Conservation (phyloP, 805 yeast species). For the Cyberlindnera saturnus region DNA sequence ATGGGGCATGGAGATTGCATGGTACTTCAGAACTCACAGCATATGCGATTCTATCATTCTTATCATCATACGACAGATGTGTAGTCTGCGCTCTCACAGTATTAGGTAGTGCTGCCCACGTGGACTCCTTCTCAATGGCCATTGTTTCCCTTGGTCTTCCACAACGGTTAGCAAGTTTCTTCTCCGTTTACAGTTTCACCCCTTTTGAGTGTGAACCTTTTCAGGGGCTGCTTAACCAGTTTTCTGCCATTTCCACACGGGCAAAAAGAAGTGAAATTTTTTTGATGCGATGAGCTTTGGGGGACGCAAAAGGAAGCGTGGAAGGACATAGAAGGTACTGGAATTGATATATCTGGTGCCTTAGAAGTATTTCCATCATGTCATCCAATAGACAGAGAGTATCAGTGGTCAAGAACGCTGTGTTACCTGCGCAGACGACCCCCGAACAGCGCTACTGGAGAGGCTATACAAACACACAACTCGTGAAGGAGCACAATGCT, state of each 20-base stretch:
- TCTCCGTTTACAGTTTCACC: not conserved
- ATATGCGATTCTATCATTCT: constrained; percentile 68
- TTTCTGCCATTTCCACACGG: not conserved
- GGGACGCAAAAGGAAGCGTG: too few relatives aligned
- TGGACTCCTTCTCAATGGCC: constrained; percentile 24
- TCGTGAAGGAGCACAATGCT: constrained; percentile 90
- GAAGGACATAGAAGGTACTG: too few relatives aligned
- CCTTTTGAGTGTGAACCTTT: not conserved
- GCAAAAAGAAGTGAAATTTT: constrained; percentile 1
- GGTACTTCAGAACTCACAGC: constrained; percentile 29
- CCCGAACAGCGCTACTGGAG: constrained; percentile 96
- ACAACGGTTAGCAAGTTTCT: not conserved
- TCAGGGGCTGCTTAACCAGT: not conserved
- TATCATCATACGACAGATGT: constrained; percentile 68
- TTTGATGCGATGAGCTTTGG: constrained; percentile 1
- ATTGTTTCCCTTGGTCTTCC: constrained; percentile 5
- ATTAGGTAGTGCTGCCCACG: constrained; percentile 73
- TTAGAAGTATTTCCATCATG: constrained; percentile 36
- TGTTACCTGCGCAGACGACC: constrained; percentile 76
- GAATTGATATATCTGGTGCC: too few relatives aligned
- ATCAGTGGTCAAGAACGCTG: constrained; percentile 60
- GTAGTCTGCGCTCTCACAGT: constrained; percentile 68
- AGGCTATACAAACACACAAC: constrained; percentile 75
- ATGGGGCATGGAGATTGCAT: not conserved
- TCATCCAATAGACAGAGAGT: constrained; percentile 67